Percentiles rank a stretch among this genome's conserved stretches.
These are phyloP conservation scores for Aureobasidium subglaciale DNA, from an alignment of 2,329 filamentous ascomycete genomes.

Conservation along the genomic window DNA sequence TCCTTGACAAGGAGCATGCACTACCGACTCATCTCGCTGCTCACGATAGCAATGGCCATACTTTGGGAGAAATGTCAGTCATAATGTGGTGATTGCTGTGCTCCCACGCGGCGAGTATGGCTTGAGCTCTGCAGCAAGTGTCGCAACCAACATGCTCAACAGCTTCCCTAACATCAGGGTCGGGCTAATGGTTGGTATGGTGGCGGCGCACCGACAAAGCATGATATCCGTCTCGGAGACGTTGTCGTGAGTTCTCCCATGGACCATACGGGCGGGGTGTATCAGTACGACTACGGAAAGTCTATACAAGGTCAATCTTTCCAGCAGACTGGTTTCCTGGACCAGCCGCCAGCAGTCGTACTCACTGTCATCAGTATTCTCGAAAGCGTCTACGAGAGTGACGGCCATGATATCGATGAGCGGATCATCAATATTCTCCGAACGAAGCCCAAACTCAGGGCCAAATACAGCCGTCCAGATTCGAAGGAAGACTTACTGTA, in stretches of 20 bases:
- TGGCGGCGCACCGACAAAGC: slow-evolving; percentile 20
- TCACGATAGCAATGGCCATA: slow-evolving; percentile 25
- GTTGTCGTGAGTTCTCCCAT: slow-evolving; percentile 23
- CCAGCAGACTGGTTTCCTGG: not conserved
- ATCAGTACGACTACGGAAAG: slow-evolving; percentile 25
- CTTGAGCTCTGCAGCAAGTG: slow-evolving; percentile 19
- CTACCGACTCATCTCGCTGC: not conserved
- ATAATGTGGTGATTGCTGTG: slow-evolving; percentile 29
- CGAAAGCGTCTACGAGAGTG: not conserved
- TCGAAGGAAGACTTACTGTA: not conserved
- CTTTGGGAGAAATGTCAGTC: slow-evolving; percentile 25
- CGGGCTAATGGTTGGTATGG: slow-evolving; percentile 24
- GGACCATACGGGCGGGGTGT: slow-evolving; percentile 18
- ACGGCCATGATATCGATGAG: not conserved
- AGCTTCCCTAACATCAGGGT: slow-evolving; percentile 14
- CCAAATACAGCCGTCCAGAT: not conserved
- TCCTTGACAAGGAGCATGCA: not conserved
- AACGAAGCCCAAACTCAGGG: not conserved
- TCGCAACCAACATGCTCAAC: slow-evolving; percentile 19
- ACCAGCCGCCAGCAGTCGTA: not conserved
- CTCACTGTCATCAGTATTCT: not conserved
- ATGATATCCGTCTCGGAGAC: slow-evolving; percentile 26
- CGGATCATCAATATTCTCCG: not conserved
- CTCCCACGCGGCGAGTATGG: slow-evolving; percentile 22
- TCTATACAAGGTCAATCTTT: not conserved